Evolutionary conservation across 768 basidiomycete species (phyloP), one percentile per base, ranked within the genome.

Genomic region (Serendipita sp.): DNA sequence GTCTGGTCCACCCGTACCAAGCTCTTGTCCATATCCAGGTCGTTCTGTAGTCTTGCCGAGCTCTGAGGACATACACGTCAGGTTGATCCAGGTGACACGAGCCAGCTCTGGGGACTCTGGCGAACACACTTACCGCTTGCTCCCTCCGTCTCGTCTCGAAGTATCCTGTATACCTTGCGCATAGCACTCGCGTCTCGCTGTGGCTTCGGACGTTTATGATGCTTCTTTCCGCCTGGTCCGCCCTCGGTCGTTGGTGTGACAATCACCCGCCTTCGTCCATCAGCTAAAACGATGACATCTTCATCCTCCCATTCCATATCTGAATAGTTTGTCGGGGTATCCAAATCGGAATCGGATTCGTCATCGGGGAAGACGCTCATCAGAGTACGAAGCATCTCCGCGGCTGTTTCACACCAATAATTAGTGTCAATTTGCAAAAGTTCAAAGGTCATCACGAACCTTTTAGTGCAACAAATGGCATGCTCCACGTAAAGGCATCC

Each of bases 401-500:
- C 11, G 16, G 56, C 56, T 60, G 28, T 41, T 41, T 41, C 38
- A 41, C 5, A 13, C 7, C 18, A 32, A 16, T 7, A 51, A 32
- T 51, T n/a, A 51, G 48, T 8, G n/a, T 51, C 38, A 51, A 16
- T n/a, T 32, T n/a, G 8, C 30, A n/a, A 28, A 18, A 1, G 35
- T 24, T 11, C 3, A 32, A 24, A 2, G 48, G 32, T 41, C 13
- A 41, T 41, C 38, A 77, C 89, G 64, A 67, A 94, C 94, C 96
- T 78, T 98, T 98, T 68, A 91, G 86, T 63, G 93, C 94, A 3
- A 98, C 93, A 72, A 98, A 98, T 0, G 95, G 95, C 65, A 98
- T 73, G 79, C 88, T 91, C 95, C 94, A 98, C 10, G 93, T 95
- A 72, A 98, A 98, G 35, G 92, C 93, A 71, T 98, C 91, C 83